Evolutionary conservation across 2,329 filamentous ascomycete genomes (phyloP).

Genomic region (Immersiporthe knoxdaviesiana): DNA sequence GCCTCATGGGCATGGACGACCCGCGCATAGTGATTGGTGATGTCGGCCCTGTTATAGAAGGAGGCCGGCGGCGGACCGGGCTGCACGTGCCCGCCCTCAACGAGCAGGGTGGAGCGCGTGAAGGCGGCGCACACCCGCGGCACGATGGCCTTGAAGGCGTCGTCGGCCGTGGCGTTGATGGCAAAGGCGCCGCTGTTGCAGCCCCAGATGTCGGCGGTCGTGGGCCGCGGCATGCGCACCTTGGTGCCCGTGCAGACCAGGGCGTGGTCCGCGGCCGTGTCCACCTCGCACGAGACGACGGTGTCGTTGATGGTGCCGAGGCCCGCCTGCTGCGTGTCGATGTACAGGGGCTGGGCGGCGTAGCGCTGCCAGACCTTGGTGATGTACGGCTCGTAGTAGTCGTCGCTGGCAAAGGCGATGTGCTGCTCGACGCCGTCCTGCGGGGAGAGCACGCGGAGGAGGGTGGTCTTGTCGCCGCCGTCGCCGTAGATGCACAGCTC

Average conservation of each 20-base stretch:
- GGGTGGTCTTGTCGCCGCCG: constrained; percentile 4
- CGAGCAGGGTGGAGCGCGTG: constrained; percentile 49
- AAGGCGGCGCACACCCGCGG: constrained; percentile 57
- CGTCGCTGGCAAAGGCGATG: constrained; percentile 38
- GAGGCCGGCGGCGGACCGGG: constrained; percentile 42
- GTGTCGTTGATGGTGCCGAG: constrained; percentile 36
- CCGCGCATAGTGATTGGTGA: constrained; percentile 60
- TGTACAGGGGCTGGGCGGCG: constrained; percentile 41
- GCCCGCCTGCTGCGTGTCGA: constrained; percentile 46
- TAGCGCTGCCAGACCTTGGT: constrained; percentile 52
- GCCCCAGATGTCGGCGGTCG: constrained; percentile 52
- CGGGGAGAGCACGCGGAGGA: constrained; percentile 46
- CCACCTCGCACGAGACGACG: constrained; percentile 45
- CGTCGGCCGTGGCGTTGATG: constrained; percentile 41
- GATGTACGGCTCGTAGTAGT: constrained; percentile 51
- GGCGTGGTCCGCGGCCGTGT: constrained; percentile 37
- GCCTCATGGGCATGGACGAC: constrained; percentile 63
- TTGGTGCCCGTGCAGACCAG: constrained; percentile 48
- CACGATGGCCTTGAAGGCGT: constrained; percentile 47
- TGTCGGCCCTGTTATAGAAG: constrained; percentile 49
- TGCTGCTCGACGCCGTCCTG: constrained; percentile 45
- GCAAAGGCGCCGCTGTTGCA: constrained; percentile 54
- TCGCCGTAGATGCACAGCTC: constrained; percentile 46
- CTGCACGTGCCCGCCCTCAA: constrained; percentile 51
- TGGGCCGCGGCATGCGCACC: constrained; percentile 46